Evolutionary conservation across 139 green algal genomes (phyloP), one percentile per base, ranked within the genome.

Genomic region (Tetraselmis chui): DNA sequence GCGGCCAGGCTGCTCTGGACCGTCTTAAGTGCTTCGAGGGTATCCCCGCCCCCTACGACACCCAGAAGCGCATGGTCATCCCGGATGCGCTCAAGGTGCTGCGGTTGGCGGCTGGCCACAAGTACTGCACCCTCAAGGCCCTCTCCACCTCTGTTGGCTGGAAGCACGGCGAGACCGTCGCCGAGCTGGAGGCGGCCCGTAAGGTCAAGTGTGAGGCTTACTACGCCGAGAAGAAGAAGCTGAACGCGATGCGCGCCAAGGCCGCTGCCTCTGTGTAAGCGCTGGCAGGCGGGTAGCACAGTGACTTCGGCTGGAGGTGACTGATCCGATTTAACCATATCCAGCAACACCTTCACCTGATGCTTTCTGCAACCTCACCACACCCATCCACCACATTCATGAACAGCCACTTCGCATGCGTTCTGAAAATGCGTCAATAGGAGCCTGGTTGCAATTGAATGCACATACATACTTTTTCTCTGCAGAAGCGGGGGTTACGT

Each of bases 1-100:
- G 97, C 78, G 97, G 97, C 67, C 92, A 90, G 29, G 93, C 91
- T 25, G 97, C 97, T n/a, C 85, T 99, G 87, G 95, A 98, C 84
- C 90, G 97, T 79, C 86, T 99, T 28, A 98, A 98, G 94, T 83
- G 28, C 30, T 99, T 96, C 83, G 97, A 99, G 92, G 97, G 97
- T 79, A 89, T 99, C 59, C 97, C 97, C 5, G 76, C 88, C 23
- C 92, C 94, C 26, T 97, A 95, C 87, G 92, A 98, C 90, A 95
- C 94, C 85, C 85, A 94, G 31, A 98, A 98, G 93, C 92, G 95
- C 85, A 76, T 98, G 86, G 96, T 98, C n/a, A 91, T 99, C 79
- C 96, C 96, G 27, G 95, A 98, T 75, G 97, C 96, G 27, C 94
- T 99, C 59, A 97, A 98, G 91, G 93, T 97, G 31, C 90, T 98